Percentiles rank a stretch among this genome's conserved stretches.
Evolutionary conservation across 495 filamentous ascomycete species (phyloP).

Genomic region (Arthonia radiata): DNA sequence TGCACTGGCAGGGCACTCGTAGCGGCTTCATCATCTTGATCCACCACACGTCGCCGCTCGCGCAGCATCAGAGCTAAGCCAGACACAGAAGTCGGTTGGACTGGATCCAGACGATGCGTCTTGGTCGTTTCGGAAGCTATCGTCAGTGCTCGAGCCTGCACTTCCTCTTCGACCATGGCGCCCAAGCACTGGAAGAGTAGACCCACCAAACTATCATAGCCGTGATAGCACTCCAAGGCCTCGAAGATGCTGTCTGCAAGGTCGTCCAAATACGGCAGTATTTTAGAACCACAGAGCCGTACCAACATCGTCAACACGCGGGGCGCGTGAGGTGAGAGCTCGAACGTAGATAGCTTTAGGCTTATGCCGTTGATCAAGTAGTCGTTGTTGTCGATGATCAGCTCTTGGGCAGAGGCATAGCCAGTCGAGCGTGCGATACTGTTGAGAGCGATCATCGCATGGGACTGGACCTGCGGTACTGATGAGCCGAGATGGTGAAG

Average conservation of each 20-base stretch:
- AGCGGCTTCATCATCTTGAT: too few relatives aligned
- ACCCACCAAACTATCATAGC: slow-evolving; percentile 69
- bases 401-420: slow-evolving; percentile 45
- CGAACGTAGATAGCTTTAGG: slow-evolving; percentile 69
- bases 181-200: slow-evolving; percentile 59
- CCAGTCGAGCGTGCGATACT: slow-evolving; percentile 48
- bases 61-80: too few relatives aligned
- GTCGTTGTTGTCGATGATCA: slow-evolving; percentile 82
- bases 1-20: too few relatives aligned
- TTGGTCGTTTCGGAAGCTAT: slow-evolving; percentile 21
- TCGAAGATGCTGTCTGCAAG: slow-evolving; percentile 72
- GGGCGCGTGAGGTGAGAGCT: slow-evolving; percentile 74
- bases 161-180: slow-evolving; percentile 59
- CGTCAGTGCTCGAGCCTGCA: slow-evolving; percentile 33
- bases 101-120: too few relatives aligned
- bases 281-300: slow-evolving; percentile 48
- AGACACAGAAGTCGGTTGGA: too few relatives aligned
- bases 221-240: slow-evolving; percentile 77
- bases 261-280: slow-evolving; percentile 82
- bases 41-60: too few relatives aligned
- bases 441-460: slow-evolving; percentile 68
- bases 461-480: slow-evolving; percentile 39
- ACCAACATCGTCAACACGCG: slow-evolving; percentile 91
- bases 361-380: slow-evolving; percentile 89
- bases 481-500: slow-evolving; percentile 62